Evolutionary conservation across 805 yeast species (phyloP).

Genomic region (Lipomyces mesembrius): DNA sequence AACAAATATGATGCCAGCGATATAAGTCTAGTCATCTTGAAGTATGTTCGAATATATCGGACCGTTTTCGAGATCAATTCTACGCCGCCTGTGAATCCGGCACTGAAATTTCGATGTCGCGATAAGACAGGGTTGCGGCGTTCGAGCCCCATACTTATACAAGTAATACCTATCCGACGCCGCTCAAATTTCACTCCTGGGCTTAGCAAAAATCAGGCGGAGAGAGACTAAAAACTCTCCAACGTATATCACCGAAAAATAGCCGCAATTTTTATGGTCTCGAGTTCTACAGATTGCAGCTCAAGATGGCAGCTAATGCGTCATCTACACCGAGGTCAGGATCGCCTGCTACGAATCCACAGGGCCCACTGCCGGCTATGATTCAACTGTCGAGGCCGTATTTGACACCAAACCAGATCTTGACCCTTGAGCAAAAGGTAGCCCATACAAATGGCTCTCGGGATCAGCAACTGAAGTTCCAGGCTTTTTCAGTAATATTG

Average conservation of each 20-base stretch:
- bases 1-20: not conserved
- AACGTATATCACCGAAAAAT: too few relatives aligned
- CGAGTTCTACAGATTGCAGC: not conserved
- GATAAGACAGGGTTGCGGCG: not conserved
- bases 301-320: not conserved
- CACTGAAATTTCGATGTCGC: not conserved
- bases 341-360: constrained; percentile 17
- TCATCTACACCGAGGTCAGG: not conserved
- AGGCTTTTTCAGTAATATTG: constrained; percentile 29
- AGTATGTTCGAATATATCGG: not conserved
- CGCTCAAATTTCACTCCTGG: too few relatives aligned
- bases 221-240: too few relatives aligned
- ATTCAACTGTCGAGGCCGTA: constrained; percentile 36
- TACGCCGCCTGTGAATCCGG: not conserved
- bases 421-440: constrained; percentile 13
- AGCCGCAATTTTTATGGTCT: not conserved
- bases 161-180: too few relatives aligned
- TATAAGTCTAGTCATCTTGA: not conserved
- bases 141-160: not conserved
- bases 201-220: not conserved
- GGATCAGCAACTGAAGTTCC: constrained; percentile 27
- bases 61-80: not conserved
- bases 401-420: constrained; percentile 23
- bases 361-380: constrained; percentile 14
- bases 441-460: constrained; percentile 15